Base-by-base conservation (phyloP, 1,284 basidiomycete genomes). In the Chiua sp. region DNA sequence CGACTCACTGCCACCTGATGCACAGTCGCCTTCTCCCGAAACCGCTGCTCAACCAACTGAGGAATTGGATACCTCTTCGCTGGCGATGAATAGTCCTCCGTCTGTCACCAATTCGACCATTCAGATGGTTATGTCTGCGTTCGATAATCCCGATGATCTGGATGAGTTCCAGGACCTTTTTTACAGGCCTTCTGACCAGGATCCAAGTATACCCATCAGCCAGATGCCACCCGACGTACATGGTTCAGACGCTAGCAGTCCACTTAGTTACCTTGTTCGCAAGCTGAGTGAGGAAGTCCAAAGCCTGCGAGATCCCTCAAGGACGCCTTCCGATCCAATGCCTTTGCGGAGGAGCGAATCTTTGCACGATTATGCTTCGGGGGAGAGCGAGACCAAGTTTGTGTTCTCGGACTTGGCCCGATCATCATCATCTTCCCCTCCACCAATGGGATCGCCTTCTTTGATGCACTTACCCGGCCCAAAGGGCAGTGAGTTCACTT, bases 121-220 rank as follows among this genome's bases (percentile, higher is more conserved):
- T 67, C 61, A 72, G 68, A 53, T 80, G 78, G 54, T 79, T 71
- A 47, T 77, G 75, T 54, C 76, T 65, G 53, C 77, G 57, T 71
- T 90, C 47, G 82, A 83, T 20, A 81, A 78, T 57, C 77, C 80
- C 0, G 87, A 88, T 58, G 88, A 90, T 63, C 77, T 91, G 7
- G 87, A 89, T 30, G 80, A 82, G 28, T 92, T 88, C 77, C 82
- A 82, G 39, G 87, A 91, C 66, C 76, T 92, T 15, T 92, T 92
- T 73, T 91, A 88, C 68, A 78, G 78, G 49, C 83, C 86, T 61
- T 47, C 54, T 6, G 49, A 44, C 28, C 50, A 44, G 18, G 66
- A 63, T 23, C 13, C 32, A 8, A 30, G 20, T 20, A 18, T 35
- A 23, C 4, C 42, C n/a, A 20, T 48, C 44, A 59, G 35, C 39